These are phyloP conservation scores for Sporobolomyces roseus DNA, from an alignment of 768 basidiomycete species.

Conservation along the genomic window DNA sequence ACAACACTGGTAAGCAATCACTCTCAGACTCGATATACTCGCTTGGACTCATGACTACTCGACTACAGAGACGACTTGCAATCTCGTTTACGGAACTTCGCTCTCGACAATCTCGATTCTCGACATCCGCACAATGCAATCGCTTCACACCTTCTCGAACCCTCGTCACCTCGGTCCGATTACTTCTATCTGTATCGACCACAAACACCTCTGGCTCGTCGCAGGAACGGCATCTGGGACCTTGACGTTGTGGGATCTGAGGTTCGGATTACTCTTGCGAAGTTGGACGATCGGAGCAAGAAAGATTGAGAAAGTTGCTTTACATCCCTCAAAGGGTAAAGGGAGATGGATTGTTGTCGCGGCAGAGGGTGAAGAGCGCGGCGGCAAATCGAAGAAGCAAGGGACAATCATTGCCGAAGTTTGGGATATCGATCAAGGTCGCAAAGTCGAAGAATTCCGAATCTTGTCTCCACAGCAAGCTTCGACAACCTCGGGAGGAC, in stretches of 20 bases:
- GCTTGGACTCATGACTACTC: neutral
- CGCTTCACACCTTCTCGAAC: conserved; percentile 72
- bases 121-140: conserved; percentile 78
- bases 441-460: conserved; percentile 73
- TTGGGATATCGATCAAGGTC: conserved; percentile 83
- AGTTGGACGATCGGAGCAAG: conserved; percentile 71
- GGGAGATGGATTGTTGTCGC: conserved; percentile 89
- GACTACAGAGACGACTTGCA: conserved; percentile 65
- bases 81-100: conserved; percentile 79
- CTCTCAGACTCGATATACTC: neutral
- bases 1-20: conserved; percentile 59
- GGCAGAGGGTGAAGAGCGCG: conserved; percentile 54
- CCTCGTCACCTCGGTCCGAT: conserved; percentile 83
- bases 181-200: conserved; percentile 76
- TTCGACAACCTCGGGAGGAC: conserved; percentile 15
- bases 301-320: conserved; percentile 62
- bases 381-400: conserved; percentile 6
- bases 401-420: conserved; percentile 65
- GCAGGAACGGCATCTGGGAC: conserved; percentile 81
- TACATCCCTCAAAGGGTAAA: conserved; percentile 81
- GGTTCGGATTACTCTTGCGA: conserved; percentile 82
- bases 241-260: conserved; percentile 87
- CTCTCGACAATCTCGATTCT: conserved; percentile 69
- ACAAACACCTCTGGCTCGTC: conserved; percentile 79
- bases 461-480: conserved; percentile 47